Evolutionary conservation across 2,329 filamentous ascomycete genomes (phyloP).

Genomic region (Aspergillus proliferans): DNA sequence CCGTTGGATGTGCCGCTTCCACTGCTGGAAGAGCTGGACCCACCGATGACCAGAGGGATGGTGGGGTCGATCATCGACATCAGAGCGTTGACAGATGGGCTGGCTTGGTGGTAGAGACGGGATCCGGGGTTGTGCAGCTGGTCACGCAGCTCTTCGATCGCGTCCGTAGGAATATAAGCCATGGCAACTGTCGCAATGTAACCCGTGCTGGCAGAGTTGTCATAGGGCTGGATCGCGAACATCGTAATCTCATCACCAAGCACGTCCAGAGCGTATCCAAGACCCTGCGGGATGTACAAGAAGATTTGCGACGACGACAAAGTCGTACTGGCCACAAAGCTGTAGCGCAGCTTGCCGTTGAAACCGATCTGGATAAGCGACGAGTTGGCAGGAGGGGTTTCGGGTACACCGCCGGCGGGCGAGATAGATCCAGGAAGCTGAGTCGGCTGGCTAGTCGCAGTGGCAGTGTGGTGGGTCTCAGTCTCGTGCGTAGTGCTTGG

Average conservation of each 20-base stretch:
- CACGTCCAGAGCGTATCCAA: slow-evolving; percentile 56
- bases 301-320: slow-evolving; percentile 82
- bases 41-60: slow-evolving; percentile 60
- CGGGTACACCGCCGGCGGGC: slow-evolving; percentile 55
- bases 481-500: slow-evolving; percentile 22
- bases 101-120: slow-evolving; percentile 65
- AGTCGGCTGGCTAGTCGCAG: slow-evolving; percentile 49
- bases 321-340: slow-evolving; percentile 66
- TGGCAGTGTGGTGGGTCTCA: slow-evolving; percentile 27
- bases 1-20: slow-evolving; percentile 21
- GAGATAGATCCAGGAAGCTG: slow-evolving; percentile 69
- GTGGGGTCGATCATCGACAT: slow-evolving; percentile 77
- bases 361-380: slow-evolving; percentile 81
- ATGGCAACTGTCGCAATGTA: slow-evolving; percentile 78
- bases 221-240: slow-evolving; percentile 66
- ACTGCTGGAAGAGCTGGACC: slow-evolving; percentile 40
- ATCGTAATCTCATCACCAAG: slow-evolving; percentile 53
- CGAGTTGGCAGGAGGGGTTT: slow-evolving; percentile 59
- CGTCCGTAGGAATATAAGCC: slow-evolving; percentile 65
- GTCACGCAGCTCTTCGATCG: slow-evolving; percentile 61
- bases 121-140: slow-evolving; percentile 67
- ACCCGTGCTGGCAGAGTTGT: slow-evolving; percentile 59
- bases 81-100: slow-evolving; percentile 62
- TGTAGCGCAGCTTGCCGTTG: slow-evolving; percentile 71
- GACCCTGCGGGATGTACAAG: slow-evolving; percentile 63